Evolutionary conservation across 2,329 filamentous ascomycete genomes (phyloP).

Genomic region (Exophiala sp.): DNA sequence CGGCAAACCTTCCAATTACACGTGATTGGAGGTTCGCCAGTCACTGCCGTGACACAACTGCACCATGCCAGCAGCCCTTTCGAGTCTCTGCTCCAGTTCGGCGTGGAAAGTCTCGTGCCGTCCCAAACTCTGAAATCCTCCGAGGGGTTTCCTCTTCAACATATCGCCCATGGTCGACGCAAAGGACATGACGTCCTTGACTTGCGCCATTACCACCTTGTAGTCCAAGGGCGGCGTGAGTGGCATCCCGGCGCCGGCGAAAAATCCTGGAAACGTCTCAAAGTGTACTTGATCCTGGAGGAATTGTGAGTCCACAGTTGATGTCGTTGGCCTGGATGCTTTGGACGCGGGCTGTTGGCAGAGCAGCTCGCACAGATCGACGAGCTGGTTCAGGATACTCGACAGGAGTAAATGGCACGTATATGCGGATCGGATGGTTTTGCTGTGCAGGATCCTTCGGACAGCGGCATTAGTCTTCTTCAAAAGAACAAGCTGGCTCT

Average conservation of each 20-base stretch:
- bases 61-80: slow-evolving; percentile 6
- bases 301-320: slow-evolving; percentile 15
- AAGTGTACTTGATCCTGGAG: slow-evolving; percentile 22
- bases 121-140: slow-evolving; percentile 25
- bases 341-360: slow-evolving; percentile 9
- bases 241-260: slow-evolving; percentile 1
- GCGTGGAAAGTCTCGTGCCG: slow-evolving; percentile 25
- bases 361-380: slow-evolving; percentile 21
- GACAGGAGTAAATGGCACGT: slow-evolving; percentile 27
- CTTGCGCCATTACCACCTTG: slow-evolving; percentile 4
- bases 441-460: slow-evolving; percentile 19
- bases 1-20: too few species aligned
- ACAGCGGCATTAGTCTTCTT: slow-evolving; percentile 26
- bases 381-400: slow-evolving; percentile 24
- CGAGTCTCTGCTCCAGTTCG: slow-evolving; percentile 25
- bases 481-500: slow-evolving; percentile 22
- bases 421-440: slow-evolving; percentile 25
- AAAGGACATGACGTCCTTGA: slow-evolving; percentile 18
- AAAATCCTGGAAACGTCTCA: slow-evolving; percentile 14
- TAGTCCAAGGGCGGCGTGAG: slow-evolving; percentile 7
- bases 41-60: too few species aligned
- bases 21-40: too few species aligned
- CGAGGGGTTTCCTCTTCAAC: slow-evolving; percentile 25
- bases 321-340: background rate
- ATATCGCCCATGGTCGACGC: slow-evolving; percentile 20